These are phyloP conservation scores for Aureobasidium sp. DNA, from an alignment of 2,329 filamentous ascomycete genomes.

Conservation along the genomic window DNA sequence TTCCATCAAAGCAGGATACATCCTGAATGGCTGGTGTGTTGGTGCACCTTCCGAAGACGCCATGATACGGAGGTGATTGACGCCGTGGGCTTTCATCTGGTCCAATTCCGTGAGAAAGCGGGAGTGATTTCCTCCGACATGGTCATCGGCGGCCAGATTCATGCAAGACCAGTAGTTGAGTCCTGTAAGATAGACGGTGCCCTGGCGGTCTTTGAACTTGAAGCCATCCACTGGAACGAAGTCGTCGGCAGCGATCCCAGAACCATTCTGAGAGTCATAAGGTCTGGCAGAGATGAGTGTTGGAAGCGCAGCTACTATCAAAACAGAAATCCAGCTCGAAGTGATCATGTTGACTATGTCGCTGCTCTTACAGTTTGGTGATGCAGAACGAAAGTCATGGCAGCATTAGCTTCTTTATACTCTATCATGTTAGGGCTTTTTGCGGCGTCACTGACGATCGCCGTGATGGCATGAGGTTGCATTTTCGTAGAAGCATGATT, in stretches of 20 bases:
- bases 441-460: constrained; percentile 7
- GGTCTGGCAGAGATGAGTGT: constrained; percentile 4
- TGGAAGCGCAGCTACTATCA: not conserved
- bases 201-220: constrained; percentile 38
- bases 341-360: not conserved
- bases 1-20: constrained; percentile 41
- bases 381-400: not conserved
- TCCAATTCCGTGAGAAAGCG: constrained; percentile 43
- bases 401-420: constrained; percentile 11
- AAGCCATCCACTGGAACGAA: constrained; percentile 39
- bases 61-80: constrained; percentile 47
- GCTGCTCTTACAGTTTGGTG: not conserved
- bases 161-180: constrained; percentile 48
- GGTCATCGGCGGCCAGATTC: constrained; percentile 41
- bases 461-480: constrained; percentile 14
- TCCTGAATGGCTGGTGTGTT: constrained; percentile 43
- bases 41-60: constrained; percentile 43
- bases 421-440: not conserved
- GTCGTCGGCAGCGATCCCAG: constrained; percentile 32
- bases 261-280: not conserved
- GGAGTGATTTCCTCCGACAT: constrained; percentile 40
- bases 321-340: not conserved
- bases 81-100: constrained; percentile 43
- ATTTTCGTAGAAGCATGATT: not conserved
- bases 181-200: constrained; percentile 42